Evolutionary conservation across 495 filamentous ascomycete species (phyloP), one percentile per base, ranked within the genome.

Genomic region (Tuber magnatum): DNA sequence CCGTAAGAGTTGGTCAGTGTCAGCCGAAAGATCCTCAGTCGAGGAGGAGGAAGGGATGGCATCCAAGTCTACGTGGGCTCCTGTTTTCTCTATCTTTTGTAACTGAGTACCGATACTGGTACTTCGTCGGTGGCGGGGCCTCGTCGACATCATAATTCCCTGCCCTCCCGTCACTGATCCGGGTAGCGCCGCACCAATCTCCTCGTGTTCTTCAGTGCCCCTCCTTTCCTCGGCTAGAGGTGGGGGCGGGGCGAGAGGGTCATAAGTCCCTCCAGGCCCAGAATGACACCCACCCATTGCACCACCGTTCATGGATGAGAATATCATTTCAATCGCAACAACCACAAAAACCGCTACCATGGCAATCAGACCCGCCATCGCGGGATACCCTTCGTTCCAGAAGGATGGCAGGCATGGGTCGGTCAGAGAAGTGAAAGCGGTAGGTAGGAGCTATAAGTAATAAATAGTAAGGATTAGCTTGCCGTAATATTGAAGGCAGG

Each of bases 311-410:
- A 82, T 81, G 18, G 86, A 87, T 8, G 86, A 87, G 76, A 96
- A 90, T 77, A 91, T 90, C 84, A 93, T 94, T 81, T 96, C 93
- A 51, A 96, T 85, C 1, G 88, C 83, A 5, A 92, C 89, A 14
- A 96, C 92, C 14, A 89, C 85, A 72, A 96, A 86, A n/a, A 92
- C 92, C 0, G 91, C 88, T 1, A 89, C 83, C 92, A 95, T 94
- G 51, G 92, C 91, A 69, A 95, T 87, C 68, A 93, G 85, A 0
- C 92, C 92, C 8, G 92, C 89, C 85, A 94, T 91, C 46, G 92
- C 91, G 28, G 86, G 88, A 82, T 93, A 96, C 39, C 87, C 86
- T 68, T 89, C 81, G 81, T 88, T 94, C 88, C 92, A 94, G 80
- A 91, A 89, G 28, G 84, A 81, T 51, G 93, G 92, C 1, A 96